These are phyloP conservation scores for Mucor ambiguus DNA, from an alignment of 371 early-diverging fungal species.

Conservation along the genomic window DNA sequence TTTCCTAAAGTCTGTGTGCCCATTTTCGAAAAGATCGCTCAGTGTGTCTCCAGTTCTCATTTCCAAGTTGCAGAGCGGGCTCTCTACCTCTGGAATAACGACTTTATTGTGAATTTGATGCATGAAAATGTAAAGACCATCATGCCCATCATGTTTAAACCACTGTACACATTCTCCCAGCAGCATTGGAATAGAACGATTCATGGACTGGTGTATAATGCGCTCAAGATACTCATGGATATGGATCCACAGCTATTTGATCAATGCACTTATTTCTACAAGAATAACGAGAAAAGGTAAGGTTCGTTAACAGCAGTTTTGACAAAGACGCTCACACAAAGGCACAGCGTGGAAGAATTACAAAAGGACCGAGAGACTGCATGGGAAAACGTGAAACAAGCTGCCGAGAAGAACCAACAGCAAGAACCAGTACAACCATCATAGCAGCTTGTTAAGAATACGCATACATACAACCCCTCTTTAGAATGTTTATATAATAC, in stretches of 20 bases:
- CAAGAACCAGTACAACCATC: background rate
- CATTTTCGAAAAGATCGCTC: slow-evolving; percentile 87
- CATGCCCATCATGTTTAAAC: slow-evolving; percentile 91
- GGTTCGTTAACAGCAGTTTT: background rate
- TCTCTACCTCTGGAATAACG: slow-evolving; percentile 96
- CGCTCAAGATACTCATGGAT: slow-evolving; percentile 90
- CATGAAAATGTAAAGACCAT: slow-evolving; percentile 87
- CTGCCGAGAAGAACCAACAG: background rate
- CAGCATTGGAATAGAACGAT: slow-evolving; percentile 96
- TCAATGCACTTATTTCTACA: slow-evolving; percentile 78
- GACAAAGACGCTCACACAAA: background rate
- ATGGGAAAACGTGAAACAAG: slow-evolving; percentile 10
- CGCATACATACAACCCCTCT: background rate
- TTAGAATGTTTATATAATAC: background rate
- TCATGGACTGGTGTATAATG: slow-evolving; percentile 90
- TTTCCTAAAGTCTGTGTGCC: slow-evolving; percentile 87
- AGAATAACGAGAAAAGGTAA: slow-evolving; percentile 31
- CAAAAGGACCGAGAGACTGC: background rate
- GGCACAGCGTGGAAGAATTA: background rate
- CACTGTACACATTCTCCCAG: slow-evolving; percentile 89
- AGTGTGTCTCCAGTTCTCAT: slow-evolving; percentile 93
- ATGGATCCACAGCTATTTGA: slow-evolving; percentile 91
- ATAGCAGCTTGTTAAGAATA: background rate
- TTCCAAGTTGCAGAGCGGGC: slow-evolving; percentile 98
- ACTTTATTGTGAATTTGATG: slow-evolving; percentile 91